These are phyloP conservation scores for Gossypium herbaceum DNA, from an alignment of 345 rosid genomes.

Conservation along the genomic window DNA sequence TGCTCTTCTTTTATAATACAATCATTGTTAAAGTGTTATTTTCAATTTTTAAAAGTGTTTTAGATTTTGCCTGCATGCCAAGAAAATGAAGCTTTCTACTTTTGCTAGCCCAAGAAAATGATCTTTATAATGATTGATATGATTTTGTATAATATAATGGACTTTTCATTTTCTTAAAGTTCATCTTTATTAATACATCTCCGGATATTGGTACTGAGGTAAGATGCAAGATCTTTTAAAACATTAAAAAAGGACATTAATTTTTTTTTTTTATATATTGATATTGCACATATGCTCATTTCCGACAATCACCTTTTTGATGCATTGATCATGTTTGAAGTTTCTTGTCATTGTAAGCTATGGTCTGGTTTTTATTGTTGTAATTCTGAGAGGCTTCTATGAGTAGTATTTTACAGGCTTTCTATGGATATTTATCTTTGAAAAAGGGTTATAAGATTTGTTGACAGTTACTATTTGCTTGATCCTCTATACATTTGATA, in stretches of 20 bases:
- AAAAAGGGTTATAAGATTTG: neutral
- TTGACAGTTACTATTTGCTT: neutral
- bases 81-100: neutral
- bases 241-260: too few relatives aligned
- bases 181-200: too few relatives aligned
- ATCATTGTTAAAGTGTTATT: too few relatives aligned
- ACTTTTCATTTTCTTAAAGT: neutral
- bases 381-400: neutral
- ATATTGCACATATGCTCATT: too few relatives aligned
- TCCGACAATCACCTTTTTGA: neutral
- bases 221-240: too few relatives aligned
- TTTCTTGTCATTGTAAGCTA: neutral
- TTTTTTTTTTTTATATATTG: too few relatives aligned
- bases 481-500: constrained; percentile 3
- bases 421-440: neutral
- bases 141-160: neutral
- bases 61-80: neutral
- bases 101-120: neutral
- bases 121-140: neutral
- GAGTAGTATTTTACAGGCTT: neutral
- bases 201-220: too few relatives aligned
- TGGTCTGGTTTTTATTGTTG: neutral
- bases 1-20: too few relatives aligned
- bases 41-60: neutral
- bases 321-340: neutral